phyloP scores from a whole-genome alignment of 73 alveolate species.

The Halteria grandinella region DNA sequence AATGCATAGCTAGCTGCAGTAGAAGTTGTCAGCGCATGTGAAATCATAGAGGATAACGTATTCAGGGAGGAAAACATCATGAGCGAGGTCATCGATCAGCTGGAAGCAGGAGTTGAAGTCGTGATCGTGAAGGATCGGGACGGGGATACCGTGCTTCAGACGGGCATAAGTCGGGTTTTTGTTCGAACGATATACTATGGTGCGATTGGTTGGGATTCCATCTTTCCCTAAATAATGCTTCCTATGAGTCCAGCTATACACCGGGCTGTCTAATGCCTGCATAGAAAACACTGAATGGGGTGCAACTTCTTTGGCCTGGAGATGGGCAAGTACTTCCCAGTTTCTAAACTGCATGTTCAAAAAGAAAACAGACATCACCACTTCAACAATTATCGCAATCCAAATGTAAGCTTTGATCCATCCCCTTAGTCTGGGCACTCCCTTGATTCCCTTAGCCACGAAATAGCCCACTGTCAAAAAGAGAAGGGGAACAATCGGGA shows the following conservation, averaged over 20 bases:
- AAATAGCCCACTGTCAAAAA: conserved; percentile 26
- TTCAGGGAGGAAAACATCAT: conserved; percentile 5
- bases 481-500: conserved; percentile 45
- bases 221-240: too few relatives aligned
- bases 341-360: background rate
- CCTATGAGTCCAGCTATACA: conserved; percentile 18
- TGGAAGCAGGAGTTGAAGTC: conserved; percentile 30
- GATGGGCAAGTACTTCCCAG: conserved; percentile 1
- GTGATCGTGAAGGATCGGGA: background rate
- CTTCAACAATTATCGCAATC: background rate
- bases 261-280: background rate
- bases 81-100: conserved; percentile 4
- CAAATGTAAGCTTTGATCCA: too few relatives aligned
- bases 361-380: background rate
- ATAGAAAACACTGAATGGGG: conserved; percentile 21
- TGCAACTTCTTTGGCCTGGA: background rate
- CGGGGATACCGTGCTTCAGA: background rate
- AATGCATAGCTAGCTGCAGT: conserved; percentile 10
- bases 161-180: conserved; percentile 22
- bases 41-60: background rate
- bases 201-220: conserved; percentile 26
- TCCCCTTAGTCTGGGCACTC: background rate
- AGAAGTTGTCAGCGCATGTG: background rate
- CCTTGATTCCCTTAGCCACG: background rate
- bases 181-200: background rate